phyloP scores from a whole-genome alignment of 352 stramenopile species.

The Blastocystis sp. region DNA sequence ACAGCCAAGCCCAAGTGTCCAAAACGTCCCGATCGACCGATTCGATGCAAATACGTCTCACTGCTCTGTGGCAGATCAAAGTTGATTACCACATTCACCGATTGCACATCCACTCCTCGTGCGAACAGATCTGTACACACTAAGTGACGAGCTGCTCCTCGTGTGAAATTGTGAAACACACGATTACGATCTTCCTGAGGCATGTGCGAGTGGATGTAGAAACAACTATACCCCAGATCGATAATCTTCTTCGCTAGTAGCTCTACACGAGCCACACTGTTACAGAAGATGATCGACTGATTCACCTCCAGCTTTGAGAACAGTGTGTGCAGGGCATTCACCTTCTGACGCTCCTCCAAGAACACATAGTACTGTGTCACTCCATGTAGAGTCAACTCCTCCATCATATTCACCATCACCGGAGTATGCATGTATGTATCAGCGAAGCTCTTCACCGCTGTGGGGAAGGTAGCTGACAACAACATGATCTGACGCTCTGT shows the following conservation, averaged over 20 bases:
- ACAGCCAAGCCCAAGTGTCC: conserved; percentile 96
- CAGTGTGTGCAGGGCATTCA: conserved; percentile 97
- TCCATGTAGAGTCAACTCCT: conserved; percentile 93
- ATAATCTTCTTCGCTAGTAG: conserved; percentile 98
- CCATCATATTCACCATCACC: conserved; percentile 99
- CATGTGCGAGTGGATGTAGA: conserved; percentile 99
- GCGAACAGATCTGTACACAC: conserved; percentile 96
- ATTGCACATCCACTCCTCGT: conserved; percentile 97
- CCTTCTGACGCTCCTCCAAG: conserved; percentile 96
- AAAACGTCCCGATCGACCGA: conserved; percentile 92
- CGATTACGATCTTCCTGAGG: conserved; percentile 95
- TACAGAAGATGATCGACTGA: conserved; percentile 99
- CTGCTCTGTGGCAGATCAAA: conserved; percentile 99
- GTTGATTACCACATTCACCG: conserved; percentile 99
- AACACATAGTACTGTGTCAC: conserved; percentile 99
- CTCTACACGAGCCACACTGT: conserved; percentile 97
- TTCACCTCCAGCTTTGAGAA: conserved; percentile 98
- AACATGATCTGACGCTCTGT: conserved; percentile 94
- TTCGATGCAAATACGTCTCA: conserved; percentile 98
- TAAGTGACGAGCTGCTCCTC: conserved; percentile 88
- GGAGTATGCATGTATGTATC: conserved; percentile 92
- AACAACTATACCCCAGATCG: conserved; percentile 96
- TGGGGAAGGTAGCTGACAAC: conserved; percentile 98
- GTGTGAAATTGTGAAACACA: conserved; percentile 99
- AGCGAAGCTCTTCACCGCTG: conserved; percentile 97